A percentile compares a stretch with the other conserved stretches of the same genome.
Evolutionary conservation across 2,329 filamentous ascomycete genomes (phyloP).

Genomic region (Scopulariopsis brevicaulis): DNA sequence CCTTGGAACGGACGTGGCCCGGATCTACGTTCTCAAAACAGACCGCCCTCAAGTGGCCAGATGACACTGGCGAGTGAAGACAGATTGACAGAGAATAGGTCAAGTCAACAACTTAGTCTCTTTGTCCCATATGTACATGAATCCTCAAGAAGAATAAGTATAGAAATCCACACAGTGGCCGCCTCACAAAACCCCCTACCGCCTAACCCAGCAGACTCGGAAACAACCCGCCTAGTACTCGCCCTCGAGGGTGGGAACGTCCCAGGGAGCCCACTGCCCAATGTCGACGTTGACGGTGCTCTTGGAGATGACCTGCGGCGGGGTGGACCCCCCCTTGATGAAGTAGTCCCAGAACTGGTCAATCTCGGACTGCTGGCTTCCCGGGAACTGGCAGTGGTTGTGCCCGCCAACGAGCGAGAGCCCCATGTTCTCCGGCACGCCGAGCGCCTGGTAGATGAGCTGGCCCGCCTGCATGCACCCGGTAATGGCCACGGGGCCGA

Average conservation of each 20-base stretch:
- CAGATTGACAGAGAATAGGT: background rate
- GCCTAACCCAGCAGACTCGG: background rate
- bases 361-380: slow-evolving; percentile 36
- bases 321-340: slow-evolving; percentile 22
- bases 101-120: background rate
- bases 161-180: background rate
- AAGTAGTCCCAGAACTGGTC: slow-evolving; percentile 45
- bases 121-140: slow-evolving; percentile 4
- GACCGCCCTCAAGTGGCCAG: background rate
- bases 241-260: slow-evolving; percentile 3
- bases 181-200: background rate
- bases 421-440: slow-evolving; percentile 42
- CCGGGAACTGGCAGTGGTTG: slow-evolving; percentile 43
- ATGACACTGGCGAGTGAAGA: background rate
- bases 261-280: slow-evolving; percentile 4
- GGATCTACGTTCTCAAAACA: background rate
- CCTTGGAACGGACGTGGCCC: background rate
- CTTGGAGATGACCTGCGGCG: slow-evolving; percentile 8
- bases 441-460: slow-evolving; percentile 41
- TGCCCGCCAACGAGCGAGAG: slow-evolving; percentile 43
- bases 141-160: slow-evolving; percentile 1
- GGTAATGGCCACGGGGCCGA: slow-evolving; percentile 42
- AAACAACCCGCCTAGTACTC: slow-evolving; percentile 1
- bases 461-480: slow-evolving; percentile 45
- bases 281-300: slow-evolving; percentile 1